phyloP scores from a whole-genome alignment of 768 basidiomycete genomes.

The Kwoniella sp. region DNA sequence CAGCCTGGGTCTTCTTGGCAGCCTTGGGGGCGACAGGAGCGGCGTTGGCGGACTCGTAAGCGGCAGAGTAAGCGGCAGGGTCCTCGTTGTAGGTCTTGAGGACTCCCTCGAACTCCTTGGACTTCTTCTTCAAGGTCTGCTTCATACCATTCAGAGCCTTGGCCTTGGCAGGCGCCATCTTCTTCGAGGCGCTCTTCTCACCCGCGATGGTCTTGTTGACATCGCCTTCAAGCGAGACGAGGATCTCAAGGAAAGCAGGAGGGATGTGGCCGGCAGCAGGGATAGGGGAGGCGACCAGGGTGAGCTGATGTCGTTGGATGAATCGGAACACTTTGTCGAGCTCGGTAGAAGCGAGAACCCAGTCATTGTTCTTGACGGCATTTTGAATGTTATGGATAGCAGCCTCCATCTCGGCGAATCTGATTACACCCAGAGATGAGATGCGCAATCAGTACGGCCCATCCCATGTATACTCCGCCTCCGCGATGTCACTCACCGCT shows the following conservation, averaged over 20 bases:
- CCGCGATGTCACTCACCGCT: conserved; percentile 59
- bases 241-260: conserved; percentile 57
- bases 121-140: conserved; percentile 89
- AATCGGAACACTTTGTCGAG: conserved; percentile 94
- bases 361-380: conserved; percentile 81
- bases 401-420: conserved; percentile 88
- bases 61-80: conserved; percentile 80
- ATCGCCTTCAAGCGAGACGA: conserved; percentile 70
- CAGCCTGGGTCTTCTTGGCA: conserved; percentile 57
- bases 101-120: conserved; percentile 83
- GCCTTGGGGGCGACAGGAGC: conserved; percentile 58
- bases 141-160: conserved; percentile 96
- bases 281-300: conserved; percentile 79
- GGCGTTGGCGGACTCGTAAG: conserved; percentile 61
- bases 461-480: neutral
- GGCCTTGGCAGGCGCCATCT: conserved; percentile 89
- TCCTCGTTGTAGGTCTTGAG: conserved; percentile 82
- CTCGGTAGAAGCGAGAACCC: conserved; percentile 88
- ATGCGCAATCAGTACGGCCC: neutral
- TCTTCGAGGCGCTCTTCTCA: conserved; percentile 92
- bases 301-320: conserved; percentile 72
- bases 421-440: conserved; percentile 7
- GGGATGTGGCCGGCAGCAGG: conserved; percentile 78
- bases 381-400: conserved; percentile 91
- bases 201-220: conserved; percentile 73